Evolutionary conservation across 345 rosid genomes (phyloP), one percentile per base, ranked within the genome.

Genomic region (Rhodamnia rubescens): DNA sequence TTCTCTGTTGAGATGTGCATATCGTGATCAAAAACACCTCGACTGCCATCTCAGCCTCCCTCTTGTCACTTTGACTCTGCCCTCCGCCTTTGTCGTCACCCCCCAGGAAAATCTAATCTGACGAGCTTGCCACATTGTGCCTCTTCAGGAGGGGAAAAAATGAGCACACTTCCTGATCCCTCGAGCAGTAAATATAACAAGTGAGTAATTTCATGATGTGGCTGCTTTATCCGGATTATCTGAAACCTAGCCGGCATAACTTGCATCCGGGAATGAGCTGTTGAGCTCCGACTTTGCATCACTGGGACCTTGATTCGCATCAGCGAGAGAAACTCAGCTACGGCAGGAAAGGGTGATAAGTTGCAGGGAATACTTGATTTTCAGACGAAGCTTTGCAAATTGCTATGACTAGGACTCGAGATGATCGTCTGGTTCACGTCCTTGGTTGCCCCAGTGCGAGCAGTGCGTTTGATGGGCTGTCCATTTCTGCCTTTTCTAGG

Each of bases 11-110:
- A 64, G 75, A 64, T 64, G 11, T 29, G 42, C 22, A 8, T 11
- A 1, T 0, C 12, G 42, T 10, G 78, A 64, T 22, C 44, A 32
- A 32, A 10, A 0, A 29, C 11, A 0, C 44, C 42, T 61, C 21
- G 21, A 61, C 15, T 11, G 42, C 42, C 74, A 61, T 29, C 42
- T 29, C 4, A 21, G 1, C 32, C 6, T 32, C 44, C 24, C 78
- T 64, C 78, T 16, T 20, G 1, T 32, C 78, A 16, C 7, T 16
- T 15, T 32, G 24, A 32, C 44, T 64, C 0, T 6, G 44, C 44
- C 24, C 78, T 18, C 12, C 9, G 44, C 78, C 47, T 32, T 32
- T 0, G 22, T 29, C 74, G 27, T 14, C 74, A 15, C 21, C 18
- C 74, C 53, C 21, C 21, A 7, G 74, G 42, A 61, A 61, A 11